Conservation (phyloP, 1,284 basidiomycete species). For the Stereum hirsutum region DNA sequence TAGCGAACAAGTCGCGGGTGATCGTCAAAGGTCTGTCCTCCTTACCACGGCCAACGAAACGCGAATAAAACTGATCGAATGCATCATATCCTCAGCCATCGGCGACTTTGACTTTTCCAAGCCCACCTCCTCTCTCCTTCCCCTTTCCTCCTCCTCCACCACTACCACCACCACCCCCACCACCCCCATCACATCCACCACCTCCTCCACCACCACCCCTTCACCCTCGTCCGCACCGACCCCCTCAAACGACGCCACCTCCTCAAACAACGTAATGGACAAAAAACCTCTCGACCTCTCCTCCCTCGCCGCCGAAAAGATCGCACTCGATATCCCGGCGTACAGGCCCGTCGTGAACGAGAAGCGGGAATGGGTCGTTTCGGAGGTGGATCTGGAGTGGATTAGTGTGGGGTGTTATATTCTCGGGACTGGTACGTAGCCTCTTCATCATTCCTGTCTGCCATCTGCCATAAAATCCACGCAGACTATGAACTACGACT, state of each 20-base stretch:
- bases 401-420: constrained; percentile 16
- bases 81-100: no score
- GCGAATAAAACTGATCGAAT: no score
- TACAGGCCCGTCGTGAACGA: constrained; percentile 22
- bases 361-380: constrained; percentile 22
- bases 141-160: neutral
- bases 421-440: constrained; percentile 15
- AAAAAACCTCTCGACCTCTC: neutral
- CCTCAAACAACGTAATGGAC: neutral
- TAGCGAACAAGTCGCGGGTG: constrained; percentile 40
- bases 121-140: neutral
- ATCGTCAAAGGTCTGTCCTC: constrained; percentile 35
- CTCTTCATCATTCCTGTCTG: no score
- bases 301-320: neutral
- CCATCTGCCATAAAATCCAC: no score
- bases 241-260: neutral
- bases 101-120: constrained; percentile 24
- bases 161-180: constrained; percentile 1
- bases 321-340: constrained; percentile 16
- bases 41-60: no score
- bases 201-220: neutral
- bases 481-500: no score
- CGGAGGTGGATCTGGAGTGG: constrained; percentile 24
- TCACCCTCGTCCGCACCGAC: constrained; percentile 1
- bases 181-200: no score